Evolutionary conservation across 1,284 basidiomycete genomes (phyloP).

Genomic region (Ustilago bromivora): DNA sequence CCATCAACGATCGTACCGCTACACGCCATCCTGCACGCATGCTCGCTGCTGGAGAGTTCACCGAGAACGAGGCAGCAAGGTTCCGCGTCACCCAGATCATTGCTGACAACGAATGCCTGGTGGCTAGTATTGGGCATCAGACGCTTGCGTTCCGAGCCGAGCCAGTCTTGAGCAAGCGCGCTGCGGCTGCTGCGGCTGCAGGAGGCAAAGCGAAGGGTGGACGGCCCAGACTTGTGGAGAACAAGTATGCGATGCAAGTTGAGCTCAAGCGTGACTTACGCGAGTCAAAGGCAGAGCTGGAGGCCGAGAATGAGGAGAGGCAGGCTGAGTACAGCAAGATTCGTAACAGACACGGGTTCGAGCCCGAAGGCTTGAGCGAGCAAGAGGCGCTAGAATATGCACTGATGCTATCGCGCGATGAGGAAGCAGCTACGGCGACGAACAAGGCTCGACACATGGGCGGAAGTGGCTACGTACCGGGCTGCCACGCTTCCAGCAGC

Average conservation of each 20-base stretch:
- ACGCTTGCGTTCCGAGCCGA: constrained; percentile 80
- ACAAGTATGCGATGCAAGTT: constrained; percentile 51
- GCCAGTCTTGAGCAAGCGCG: constrained; percentile 66
- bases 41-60: constrained; percentile 73
- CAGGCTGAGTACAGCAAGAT: constrained; percentile 75
- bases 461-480: constrained; percentile 31
- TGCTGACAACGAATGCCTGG: constrained; percentile 76
- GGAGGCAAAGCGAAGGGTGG: constrained; percentile 19
- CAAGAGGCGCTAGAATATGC: constrained; percentile 83
- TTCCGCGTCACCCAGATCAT: constrained; percentile 77
- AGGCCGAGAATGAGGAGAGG: constrained; percentile 77
- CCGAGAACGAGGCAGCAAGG: constrained; percentile 70
- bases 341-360: constrained; percentile 67
- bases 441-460: constrained; percentile 24
- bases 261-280: constrained; percentile 64
- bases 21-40: constrained; percentile 73
- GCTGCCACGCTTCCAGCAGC: constrained; percentile 26
- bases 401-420: constrained; percentile 86
- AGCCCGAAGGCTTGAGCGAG: constrained; percentile 80
- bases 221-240: constrained; percentile 24
- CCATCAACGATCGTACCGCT: constrained; percentile 66
- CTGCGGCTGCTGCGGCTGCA: constrained; percentile 22
- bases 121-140: constrained; percentile 77
- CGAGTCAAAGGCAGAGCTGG: constrained; percentile 63
- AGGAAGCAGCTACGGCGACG: constrained; percentile 72